Evolutionary conservation across 495 filamentous ascomycete species (phyloP), one percentile per base, ranked within the genome.

Genomic region (Penicillium cataractarum): DNA sequence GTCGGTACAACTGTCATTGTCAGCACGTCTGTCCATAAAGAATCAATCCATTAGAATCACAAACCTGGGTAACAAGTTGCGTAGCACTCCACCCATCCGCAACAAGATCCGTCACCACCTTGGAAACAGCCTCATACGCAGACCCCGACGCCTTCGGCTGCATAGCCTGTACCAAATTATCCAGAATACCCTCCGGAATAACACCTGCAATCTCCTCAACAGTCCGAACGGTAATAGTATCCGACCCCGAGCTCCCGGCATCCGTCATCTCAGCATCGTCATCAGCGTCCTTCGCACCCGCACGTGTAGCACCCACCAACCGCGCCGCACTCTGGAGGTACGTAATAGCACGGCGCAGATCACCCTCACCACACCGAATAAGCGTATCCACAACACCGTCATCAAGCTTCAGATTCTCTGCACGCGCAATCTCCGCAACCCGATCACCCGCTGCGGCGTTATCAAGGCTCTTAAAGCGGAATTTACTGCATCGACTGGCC

Each of bases 51-150:
- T 35, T 42, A 37, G n/a, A 52, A 26, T 3, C 55, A 72, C 79
- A 74, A 74, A 91, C 89, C 83, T 93, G 93, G 7, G 83, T 73
- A 49, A 97, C 80, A 21, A 96, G 81, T 78, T 98, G 95, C 19
- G 88, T 87, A n/a, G 94, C 95, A 77, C 92, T 97, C 96, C 95
- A 99, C 24, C 95, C 95, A 78, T 99, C 95, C 15, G 95, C 94
- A 61, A 97, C 89, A 82, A 98, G 87, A 71, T 96, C 89, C 67
- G 90, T 89, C 7, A 98, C 88, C 21, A 90, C 86, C 66, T 85
- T 89, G 0, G 91, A 84, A 12, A 99, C 82, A 37, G 85, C 83
- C 59, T 87, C 85, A 70, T 94, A 98, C 1, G 86, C 82, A 15
- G 87, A 85, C 0, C 83, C 84, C 55, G 76, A 74, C 32, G 82